Conservation (phyloP, 2,329 filamentous ascomycete genomes). For the Periconia digitata region DNA sequence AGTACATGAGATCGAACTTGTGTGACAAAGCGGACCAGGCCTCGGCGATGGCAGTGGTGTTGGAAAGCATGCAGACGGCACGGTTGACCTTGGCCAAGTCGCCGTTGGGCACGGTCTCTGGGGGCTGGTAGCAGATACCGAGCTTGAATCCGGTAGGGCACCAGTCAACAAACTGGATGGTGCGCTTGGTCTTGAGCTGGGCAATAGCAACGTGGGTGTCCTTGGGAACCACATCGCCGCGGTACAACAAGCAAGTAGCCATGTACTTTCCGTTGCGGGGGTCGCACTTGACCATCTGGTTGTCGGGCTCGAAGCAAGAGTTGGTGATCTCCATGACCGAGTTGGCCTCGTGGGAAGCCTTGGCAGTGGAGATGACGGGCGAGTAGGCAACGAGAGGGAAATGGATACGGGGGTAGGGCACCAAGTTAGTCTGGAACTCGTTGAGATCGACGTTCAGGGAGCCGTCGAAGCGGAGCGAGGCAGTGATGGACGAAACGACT, state of each 20-base stretch:
- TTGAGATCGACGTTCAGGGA: slow-evolving; percentile 99
- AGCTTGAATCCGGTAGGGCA: slow-evolving; percentile 99
- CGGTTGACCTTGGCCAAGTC: slow-evolving; percentile 98
- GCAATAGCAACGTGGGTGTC: slow-evolving; percentile 91
- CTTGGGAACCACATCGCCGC: slow-evolving; percentile 96
- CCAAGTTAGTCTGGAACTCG: slow-evolving; percentile 99
- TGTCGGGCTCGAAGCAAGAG: slow-evolving; percentile 99
- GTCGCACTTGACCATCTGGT: slow-evolving; percentile 99
- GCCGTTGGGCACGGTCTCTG: slow-evolving; percentile 92
- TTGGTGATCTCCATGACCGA: slow-evolving; percentile 98
- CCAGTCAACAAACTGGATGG: slow-evolving; percentile 99
- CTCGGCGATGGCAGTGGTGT: slow-evolving; percentile 98
- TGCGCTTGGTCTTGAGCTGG: slow-evolving; percentile 98
- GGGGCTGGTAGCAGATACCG: slow-evolving; percentile 99
- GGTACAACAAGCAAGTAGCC: slow-evolving; percentile 97
- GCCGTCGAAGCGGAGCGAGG: slow-evolving; percentile 96
- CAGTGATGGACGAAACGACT: slow-evolving; percentile 98
- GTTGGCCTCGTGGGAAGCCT: slow-evolving; percentile 97
- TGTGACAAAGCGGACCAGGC: slow-evolving; percentile 93
- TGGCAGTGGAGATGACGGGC: slow-evolving; percentile 90
- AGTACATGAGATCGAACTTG: slow-evolving; percentile 99
- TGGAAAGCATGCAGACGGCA: slow-evolving; percentile 98
- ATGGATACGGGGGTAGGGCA: slow-evolving; percentile 98
- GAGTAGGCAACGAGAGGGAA: slow-evolving; percentile 98
- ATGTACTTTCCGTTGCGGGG: slow-evolving; percentile 99